Percentiles rank a stretch among this genome's conserved stretches.
Evolutionary conservation across 1,284 basidiomycete species (phyloP).

Genomic region (Cystobasidiaceae sp.): DNA sequence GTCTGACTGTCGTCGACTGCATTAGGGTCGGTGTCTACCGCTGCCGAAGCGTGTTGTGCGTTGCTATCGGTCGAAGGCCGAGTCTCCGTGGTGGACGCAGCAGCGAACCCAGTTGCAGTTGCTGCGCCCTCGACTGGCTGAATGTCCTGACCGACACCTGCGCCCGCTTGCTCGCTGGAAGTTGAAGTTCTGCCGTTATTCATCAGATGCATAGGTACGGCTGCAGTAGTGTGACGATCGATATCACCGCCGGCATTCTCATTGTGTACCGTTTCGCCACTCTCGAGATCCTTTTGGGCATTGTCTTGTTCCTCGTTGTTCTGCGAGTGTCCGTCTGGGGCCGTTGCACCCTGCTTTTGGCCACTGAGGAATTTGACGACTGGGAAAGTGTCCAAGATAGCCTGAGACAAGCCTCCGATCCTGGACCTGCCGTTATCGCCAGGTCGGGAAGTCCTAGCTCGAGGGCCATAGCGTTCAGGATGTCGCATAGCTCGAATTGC

Average conservation of each 20-base stretch:
- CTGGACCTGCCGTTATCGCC: conserved; percentile 55
- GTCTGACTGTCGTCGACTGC: conserved; percentile 57
- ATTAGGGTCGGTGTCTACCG: neutral
- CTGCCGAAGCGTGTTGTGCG: neutral
- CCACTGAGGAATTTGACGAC: conserved; percentile 67
- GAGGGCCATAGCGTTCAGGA: conserved; percentile 83
- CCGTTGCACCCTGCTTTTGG: too few species aligned
- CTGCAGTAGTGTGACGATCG: neutral
- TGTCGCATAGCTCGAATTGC: conserved; percentile 74
- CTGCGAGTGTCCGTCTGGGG: too few species aligned
- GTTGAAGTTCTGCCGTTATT: neutral
- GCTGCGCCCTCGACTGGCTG: too few species aligned
- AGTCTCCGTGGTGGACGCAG: too few species aligned
- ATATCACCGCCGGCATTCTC: neutral
- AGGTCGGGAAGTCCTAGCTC: conserved; percentile 45
- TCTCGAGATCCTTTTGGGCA: conserved; percentile 3
- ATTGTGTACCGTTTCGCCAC: conserved; percentile 12
- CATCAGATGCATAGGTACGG: neutral
- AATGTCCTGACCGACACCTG: too few species aligned
- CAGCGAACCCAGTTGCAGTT: neutral
- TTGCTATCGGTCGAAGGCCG: too few species aligned
- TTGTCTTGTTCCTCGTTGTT: too few species aligned
- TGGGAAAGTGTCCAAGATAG: conserved; percentile 89
- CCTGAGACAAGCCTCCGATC: conserved; percentile 72
- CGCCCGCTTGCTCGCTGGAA: neutral